Evolutionary conservation across 805 yeast genomes (phyloP).

Genomic region (Metschnikowia koreensis): DNA sequence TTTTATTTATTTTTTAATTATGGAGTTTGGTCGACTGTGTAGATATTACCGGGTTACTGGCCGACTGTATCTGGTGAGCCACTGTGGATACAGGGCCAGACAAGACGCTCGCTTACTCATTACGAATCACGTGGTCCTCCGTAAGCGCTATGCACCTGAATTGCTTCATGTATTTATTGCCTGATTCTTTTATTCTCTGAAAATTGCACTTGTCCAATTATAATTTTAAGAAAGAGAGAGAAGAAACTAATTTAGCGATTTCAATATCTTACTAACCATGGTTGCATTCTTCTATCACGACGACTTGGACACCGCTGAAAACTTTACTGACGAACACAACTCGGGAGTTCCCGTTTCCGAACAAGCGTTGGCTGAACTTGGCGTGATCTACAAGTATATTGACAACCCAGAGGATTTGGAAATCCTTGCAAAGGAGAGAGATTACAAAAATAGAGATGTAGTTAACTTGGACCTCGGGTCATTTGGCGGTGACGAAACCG

Average conservation of each 20-base stretch:
- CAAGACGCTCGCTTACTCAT: background rate
- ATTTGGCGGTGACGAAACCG: slow-evolving; percentile 55
- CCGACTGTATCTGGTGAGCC: background rate
- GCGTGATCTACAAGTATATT: slow-evolving; percentile 63
- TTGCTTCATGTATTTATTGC: background rate
- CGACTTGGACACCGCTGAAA: slow-evolving; percentile 48
- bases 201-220: too few species aligned
- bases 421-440: slow-evolving; percentile 61
- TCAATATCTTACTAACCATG: slow-evolving; percentile 17
- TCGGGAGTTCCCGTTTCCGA: slow-evolving; percentile 58
- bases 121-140: background rate
- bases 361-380: slow-evolving; percentile 53
- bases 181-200: background rate
- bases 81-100: background rate
- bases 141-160: background rate
- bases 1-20: too few species aligned
- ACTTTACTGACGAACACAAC: slow-evolving; percentile 68
- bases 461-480: slow-evolving; percentile 59
- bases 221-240: background rate
- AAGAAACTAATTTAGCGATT: too few species aligned
- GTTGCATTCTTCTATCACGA: slow-evolving; percentile 63
- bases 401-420: slow-evolving; percentile 56
- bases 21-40: too few species aligned
- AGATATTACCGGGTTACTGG: too few species aligned
- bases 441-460: slow-evolving; percentile 77